These are phyloP conservation scores for Macrophomina tecta DNA, from an alignment of 2,329 filamentous ascomycete genomes.

Conservation along the genomic window DNA sequence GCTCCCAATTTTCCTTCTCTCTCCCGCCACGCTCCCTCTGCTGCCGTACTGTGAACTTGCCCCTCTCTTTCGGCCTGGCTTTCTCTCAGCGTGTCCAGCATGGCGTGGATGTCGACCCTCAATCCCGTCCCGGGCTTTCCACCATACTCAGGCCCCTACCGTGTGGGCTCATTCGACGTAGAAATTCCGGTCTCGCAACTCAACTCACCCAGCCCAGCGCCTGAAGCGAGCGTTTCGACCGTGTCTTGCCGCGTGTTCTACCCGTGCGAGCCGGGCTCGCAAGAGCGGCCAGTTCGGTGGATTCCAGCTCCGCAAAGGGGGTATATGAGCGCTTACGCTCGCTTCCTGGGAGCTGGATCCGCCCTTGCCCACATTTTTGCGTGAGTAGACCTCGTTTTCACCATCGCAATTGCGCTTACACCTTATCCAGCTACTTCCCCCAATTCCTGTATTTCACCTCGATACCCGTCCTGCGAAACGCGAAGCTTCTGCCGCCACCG, in stretches of 20 bases:
- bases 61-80: background rate
- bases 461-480: constrained; percentile 76
- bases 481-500: constrained; percentile 61
- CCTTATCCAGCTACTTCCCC: constrained; percentile 64
- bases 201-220: constrained; percentile 56
- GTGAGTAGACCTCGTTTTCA: constrained; percentile 35
- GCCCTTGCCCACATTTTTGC: constrained; percentile 50
- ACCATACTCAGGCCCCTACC: constrained; percentile 76
- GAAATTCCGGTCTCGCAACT: constrained; percentile 72
- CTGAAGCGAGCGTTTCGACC: constrained; percentile 65
- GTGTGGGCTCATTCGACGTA: constrained; percentile 79
- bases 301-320: constrained; percentile 77
- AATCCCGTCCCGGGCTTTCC: constrained; percentile 76
- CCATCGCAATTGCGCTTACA: background rate
- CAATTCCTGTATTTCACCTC: constrained; percentile 75
- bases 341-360: constrained; percentile 72
- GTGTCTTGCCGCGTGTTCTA: constrained; percentile 85
- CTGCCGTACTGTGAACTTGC: background rate
- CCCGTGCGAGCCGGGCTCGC: constrained; percentile 61
- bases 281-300: constrained; percentile 72
- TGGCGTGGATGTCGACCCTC: constrained; percentile 54
- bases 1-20: background rate
- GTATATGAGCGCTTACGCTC: constrained; percentile 75
- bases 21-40: background rate
- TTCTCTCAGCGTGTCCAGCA: constrained; percentile 30